Evolutionary conservation across 345 rosid genomes (phyloP).

Genomic region (Brassica incana): DNA sequence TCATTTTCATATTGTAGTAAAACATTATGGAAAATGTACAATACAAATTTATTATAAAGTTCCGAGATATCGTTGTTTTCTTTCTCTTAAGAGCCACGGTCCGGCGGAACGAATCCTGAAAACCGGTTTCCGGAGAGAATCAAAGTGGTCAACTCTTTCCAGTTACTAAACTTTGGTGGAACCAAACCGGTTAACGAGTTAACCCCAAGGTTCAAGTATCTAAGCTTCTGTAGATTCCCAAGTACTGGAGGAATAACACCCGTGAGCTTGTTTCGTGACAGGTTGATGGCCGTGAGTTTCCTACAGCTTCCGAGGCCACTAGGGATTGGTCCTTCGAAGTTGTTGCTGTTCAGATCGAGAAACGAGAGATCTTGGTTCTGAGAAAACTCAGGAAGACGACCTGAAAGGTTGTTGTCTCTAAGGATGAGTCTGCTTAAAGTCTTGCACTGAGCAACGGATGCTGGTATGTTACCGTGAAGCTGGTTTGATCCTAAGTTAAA

Average conservation of each 20-base stretch:
- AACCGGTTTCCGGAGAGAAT: conserved; percentile 59
- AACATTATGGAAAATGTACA: not conserved
- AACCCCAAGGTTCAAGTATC: not conserved
- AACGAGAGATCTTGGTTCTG: conserved; percentile 44
- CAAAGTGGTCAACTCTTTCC: conserved; percentile 57
- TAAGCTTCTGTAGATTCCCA: conserved; percentile 44
- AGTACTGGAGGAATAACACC: conserved; percentile 62
- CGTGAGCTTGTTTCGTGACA: conserved; percentile 61
- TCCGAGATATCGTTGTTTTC: not conserved
- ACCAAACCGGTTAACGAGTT: conserved; percentile 63
- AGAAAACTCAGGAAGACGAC: conserved; percentile 63
- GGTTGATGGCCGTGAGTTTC: conserved; percentile 49
- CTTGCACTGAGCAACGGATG: not conserved
- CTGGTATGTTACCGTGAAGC: not conserved
- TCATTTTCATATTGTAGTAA: not conserved
- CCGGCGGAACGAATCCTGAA: conserved; percentile 59
- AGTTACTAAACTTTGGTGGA: conserved; percentile 48
- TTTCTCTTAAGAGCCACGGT: not conserved
- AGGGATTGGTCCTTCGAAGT: conserved; percentile 61
- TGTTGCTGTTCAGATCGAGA: conserved; percentile 63
- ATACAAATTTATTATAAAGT: conserved; percentile 20
- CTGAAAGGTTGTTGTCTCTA: conserved; percentile 19
- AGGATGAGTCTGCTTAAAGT: not conserved
- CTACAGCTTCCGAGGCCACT: conserved; percentile 52
- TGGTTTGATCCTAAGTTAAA: not conserved